Evolutionary conservation across 2,329 filamentous ascomycete species (phyloP).

Genomic region (Chaetomium olivaceum): DNA sequence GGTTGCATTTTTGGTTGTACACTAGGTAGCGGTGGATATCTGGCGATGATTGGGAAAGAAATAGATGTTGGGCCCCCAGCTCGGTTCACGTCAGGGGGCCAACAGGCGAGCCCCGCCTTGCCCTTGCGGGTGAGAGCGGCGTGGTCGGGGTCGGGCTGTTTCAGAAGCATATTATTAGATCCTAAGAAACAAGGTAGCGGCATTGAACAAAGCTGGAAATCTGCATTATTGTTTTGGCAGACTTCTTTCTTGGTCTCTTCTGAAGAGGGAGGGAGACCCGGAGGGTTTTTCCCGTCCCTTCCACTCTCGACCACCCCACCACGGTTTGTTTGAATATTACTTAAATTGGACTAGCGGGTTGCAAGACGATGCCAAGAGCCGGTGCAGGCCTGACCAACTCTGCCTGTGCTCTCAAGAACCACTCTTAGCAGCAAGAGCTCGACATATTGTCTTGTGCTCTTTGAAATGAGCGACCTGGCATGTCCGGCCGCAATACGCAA

Average conservation of each 20-base stretch:
- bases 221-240: background rate
- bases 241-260: too few relatives aligned
- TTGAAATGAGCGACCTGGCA: slow-evolving; percentile 39
- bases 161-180: slow-evolving; percentile 10
- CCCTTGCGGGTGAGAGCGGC: background rate
- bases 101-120: background rate
- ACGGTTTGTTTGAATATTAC: background rate
- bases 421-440: slow-evolving; percentile 14
- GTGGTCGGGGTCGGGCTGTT: slow-evolving; percentile 5
- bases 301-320: slow-evolving; percentile 13
- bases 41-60: background rate
- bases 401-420: background rate
- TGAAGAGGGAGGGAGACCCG: background rate
- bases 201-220: background rate
- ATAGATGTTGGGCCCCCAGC: background rate
- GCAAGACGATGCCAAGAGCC: too few relatives aligned
- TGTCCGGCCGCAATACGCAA: slow-evolving; percentile 37
- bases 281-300: background rate
- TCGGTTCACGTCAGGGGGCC: background rate
- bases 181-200: background rate
- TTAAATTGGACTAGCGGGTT: background rate
- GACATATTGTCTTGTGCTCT: slow-evolving; percentile 37
- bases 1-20: background rate
- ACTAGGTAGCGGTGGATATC: too few relatives aligned
- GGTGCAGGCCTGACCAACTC: too few relatives aligned